A percentile compares a stretch with the other conserved stretches of the same genome.
phyloP scores from a whole-genome alignment of 169 alveolate genomes.

The Cryptosporidium ubiquitum region DNA sequence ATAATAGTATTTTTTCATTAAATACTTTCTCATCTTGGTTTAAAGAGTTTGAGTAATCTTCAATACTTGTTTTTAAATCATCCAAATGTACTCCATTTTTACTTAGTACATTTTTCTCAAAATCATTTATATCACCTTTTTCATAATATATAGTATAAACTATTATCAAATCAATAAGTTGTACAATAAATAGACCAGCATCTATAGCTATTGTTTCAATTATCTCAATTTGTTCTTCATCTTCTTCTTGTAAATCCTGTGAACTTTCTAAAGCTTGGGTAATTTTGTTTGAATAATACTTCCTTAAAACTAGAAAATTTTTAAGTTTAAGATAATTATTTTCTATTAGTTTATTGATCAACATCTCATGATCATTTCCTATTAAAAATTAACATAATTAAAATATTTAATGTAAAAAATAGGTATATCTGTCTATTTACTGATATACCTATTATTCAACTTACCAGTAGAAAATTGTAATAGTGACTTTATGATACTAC shows the following conservation, averaged over 20 bases:
- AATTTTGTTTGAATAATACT: slow-evolving; percentile 17
- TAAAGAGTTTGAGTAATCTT: slow-evolving; percentile 29
- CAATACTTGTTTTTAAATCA: slow-evolving; percentile 23
- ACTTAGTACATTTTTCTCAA: background rate
- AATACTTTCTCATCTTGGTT: slow-evolving; percentile 4
- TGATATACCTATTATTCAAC: background rate
- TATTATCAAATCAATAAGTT: slow-evolving; percentile 35
- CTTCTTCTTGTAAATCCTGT: background rate
- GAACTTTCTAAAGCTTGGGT: background rate
- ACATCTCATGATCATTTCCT: slow-evolving; percentile 25
- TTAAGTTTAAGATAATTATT: slow-evolving; percentile 6
- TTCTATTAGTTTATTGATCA: slow-evolving; percentile 11
- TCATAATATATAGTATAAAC: slow-evolving; percentile 4
- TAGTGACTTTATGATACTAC: slow-evolving; percentile 52
- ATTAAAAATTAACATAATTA: background rate
- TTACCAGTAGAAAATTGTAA: slow-evolving; percentile 56
- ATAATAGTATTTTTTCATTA: background rate
- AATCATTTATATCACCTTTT: background rate
- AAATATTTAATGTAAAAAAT: background rate
- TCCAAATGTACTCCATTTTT: slow-evolving; percentile 1
- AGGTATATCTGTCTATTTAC: background rate
- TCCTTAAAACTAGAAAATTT: slow-evolving; percentile 2
- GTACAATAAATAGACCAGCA: slow-evolving; percentile 64
- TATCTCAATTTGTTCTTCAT: slow-evolving; percentile 16
- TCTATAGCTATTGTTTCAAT: slow-evolving; percentile 23